A percentile compares a stretch with the other conserved stretches of the same genome.
These are phyloP conservation scores for Didymella pomorum DNA, from an alignment of 2,329 filamentous ascomycete species.

Conservation along the genomic window DNA sequence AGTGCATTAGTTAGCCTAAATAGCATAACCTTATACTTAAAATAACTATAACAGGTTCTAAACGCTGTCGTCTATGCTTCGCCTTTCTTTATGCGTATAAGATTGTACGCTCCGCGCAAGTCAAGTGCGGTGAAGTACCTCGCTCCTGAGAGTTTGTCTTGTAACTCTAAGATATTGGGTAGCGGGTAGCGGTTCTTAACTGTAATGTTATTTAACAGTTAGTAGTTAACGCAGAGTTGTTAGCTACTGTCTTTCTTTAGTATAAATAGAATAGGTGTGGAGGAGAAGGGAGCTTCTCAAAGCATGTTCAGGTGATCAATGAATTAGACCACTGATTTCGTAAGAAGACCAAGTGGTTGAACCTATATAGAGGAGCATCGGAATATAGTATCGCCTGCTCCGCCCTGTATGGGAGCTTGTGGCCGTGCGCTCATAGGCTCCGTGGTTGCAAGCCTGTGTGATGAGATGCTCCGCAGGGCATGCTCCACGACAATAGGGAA, in stretches of 20 bases:
- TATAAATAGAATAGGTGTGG: not conserved
- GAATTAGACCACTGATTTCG: no score
- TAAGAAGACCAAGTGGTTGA: no score
- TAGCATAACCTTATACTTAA: not conserved
- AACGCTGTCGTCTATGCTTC: constrained; percentile 1
- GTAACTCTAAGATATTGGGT: not conserved
- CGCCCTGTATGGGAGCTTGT: no score
- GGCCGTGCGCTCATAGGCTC: no score
- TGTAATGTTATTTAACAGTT: not conserved
- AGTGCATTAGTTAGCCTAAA: not conserved
- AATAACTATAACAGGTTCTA: constrained; percentile 1
- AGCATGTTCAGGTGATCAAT: no score
- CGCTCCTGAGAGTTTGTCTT: not conserved
- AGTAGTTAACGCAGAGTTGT: not conserved
- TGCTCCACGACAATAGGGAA: no score
- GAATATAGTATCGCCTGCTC: no score
- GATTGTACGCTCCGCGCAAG: not conserved
- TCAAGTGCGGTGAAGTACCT: constrained; percentile 2
- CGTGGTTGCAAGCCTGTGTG: no score
- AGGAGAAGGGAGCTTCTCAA: no score
- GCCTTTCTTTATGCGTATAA: not conserved
- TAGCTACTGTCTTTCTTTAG: not conserved
- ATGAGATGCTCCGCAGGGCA: no score
- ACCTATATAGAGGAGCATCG: no score
- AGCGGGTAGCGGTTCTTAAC: not conserved